These are phyloP conservation scores for Venturia effusa DNA, from an alignment of 2,329 filamentous ascomycete species.

Conservation along the genomic window DNA sequence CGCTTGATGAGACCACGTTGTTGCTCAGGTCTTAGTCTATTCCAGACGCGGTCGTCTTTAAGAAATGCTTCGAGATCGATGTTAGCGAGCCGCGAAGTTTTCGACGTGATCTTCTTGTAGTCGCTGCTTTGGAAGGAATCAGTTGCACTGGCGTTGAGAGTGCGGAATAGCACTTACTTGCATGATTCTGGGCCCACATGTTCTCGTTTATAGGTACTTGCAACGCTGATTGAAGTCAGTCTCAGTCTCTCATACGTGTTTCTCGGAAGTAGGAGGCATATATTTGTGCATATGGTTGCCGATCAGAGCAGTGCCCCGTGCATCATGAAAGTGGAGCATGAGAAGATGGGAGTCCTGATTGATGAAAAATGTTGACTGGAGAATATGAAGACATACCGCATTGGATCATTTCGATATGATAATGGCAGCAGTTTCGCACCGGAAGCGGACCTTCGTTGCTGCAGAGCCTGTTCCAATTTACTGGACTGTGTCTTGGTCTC, in stretches of 20 bases:
- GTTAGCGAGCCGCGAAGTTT: constrained; percentile 18
- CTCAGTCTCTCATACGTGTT: not conserved
- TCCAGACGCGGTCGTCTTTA: constrained; percentile 12
- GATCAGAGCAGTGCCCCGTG: not conserved
- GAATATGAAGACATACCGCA: not conserved
- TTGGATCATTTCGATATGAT: not conserved
- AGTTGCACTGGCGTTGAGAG: constrained; percentile 8
- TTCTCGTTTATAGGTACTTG: constrained; percentile 1
- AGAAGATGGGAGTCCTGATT: not conserved
- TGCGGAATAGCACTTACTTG: constrained; percentile 17
- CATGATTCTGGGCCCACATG: constrained; percentile 10
- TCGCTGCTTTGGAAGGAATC: constrained; percentile 21
- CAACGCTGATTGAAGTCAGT: not conserved
- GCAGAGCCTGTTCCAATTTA: constrained; percentile 14
- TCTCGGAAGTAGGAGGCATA: not conserved
- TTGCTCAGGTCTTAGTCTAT: constrained; percentile 7
- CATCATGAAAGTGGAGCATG: not conserved
- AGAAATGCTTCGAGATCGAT: constrained; percentile 19
- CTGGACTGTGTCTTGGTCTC: not conserved
- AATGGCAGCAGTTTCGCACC: constrained; percentile 7
- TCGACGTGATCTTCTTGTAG: constrained; percentile 17
- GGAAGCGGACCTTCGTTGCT: constrained; percentile 20
- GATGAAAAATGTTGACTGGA: not conserved
- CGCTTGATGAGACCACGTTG: not conserved
- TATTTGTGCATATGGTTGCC: not conserved